These are phyloP conservation scores for Pseudogymnoascus pannorum DNA, from an alignment of 2,329 filamentous ascomycete genomes.

Conservation along the genomic window DNA sequence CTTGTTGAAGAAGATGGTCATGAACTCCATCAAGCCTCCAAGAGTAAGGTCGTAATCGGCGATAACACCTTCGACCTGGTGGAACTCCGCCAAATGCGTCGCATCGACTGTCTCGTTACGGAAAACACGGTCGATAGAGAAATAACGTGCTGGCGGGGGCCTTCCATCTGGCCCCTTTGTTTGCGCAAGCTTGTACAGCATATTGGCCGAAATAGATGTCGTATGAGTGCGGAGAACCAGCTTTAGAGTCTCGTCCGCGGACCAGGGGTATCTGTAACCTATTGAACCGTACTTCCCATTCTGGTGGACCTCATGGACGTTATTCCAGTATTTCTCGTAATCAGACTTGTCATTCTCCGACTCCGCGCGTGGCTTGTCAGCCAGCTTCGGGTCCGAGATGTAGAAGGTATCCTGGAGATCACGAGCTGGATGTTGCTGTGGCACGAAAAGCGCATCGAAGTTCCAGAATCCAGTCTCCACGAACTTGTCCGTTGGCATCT, in stretches of 20 bases:
- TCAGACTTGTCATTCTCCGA: slow-evolving; percentile 52
- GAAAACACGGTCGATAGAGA: slow-evolving; percentile 98
- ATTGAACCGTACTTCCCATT: slow-evolving; percentile 89
- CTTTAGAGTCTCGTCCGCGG: slow-evolving; percentile 73
- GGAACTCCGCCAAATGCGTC: slow-evolving; percentile 95
- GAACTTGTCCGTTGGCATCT: slow-evolving; percentile 92
- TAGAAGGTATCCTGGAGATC: slow-evolving; percentile 99
- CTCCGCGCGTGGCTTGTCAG: slow-evolving; percentile 58
- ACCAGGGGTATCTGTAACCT: slow-evolving; percentile 94
- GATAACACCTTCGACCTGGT: slow-evolving; percentile 97
- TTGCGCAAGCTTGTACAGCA: slow-evolving; percentile 82
- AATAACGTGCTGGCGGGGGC: slow-evolving; percentile 74
- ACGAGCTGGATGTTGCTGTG: slow-evolving; percentile 93
- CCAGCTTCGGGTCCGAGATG: slow-evolving; percentile 77
- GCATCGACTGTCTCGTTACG: slow-evolving; percentile 95
- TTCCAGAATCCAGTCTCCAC: slow-evolving; percentile 99
- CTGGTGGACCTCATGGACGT: slow-evolving; percentile 81
- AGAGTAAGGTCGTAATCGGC: slow-evolving; percentile 91
- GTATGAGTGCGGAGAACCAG: slow-evolving; percentile 95
- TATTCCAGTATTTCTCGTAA: slow-evolving; percentile 82
- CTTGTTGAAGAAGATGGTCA: slow-evolving; percentile 92
- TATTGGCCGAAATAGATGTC: slow-evolving; percentile 82
- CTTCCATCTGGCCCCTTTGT: slow-evolving; percentile 66
- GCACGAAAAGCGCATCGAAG: slow-evolving; percentile 93
- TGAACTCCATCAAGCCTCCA: slow-evolving; percentile 87